These are phyloP conservation scores for Halenospora varia DNA, from an alignment of 495 filamentous ascomycete species.

Conservation along the genomic window DNA sequence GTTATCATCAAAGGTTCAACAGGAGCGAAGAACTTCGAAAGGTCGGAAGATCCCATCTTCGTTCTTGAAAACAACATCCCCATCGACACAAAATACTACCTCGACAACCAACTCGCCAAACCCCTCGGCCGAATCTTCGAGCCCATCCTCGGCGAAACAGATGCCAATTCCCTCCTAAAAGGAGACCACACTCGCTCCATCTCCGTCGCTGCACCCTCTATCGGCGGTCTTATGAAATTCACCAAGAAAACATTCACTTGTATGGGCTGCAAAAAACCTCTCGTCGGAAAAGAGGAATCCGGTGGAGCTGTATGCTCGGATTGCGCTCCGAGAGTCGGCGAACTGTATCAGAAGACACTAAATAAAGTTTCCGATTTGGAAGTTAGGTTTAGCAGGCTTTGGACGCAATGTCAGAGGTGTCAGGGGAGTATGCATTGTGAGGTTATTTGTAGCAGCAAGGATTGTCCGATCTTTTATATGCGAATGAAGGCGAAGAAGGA, in stretches of 20 bases:
- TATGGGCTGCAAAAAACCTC: conserved; percentile 97
- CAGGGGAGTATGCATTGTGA: conserved; percentile 97
- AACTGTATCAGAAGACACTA: conserved; percentile 90
- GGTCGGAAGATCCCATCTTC: conserved; percentile 92
- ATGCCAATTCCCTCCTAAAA: conserved; percentile 72
- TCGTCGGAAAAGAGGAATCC: conserved; percentile 71
- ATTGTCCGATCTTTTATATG: conserved; percentile 99
- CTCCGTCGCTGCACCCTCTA: conserved; percentile 79
- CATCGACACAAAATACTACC: conserved; percentile 98
- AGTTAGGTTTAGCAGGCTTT: conserved; percentile 85
- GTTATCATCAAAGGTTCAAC: conserved; percentile 92
- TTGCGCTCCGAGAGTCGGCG: conserved; percentile 78
- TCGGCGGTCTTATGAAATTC: conserved; percentile 97
- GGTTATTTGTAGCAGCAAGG: conserved; percentile 92
- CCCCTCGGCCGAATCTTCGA: conserved; percentile 95
- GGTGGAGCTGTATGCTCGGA: conserved; percentile 84
- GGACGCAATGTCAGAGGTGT: conserved; percentile 98
- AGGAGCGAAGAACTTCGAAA: conserved; percentile 89
- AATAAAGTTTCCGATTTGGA: conserved; percentile 86
- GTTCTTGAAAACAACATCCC: conserved; percentile 97
- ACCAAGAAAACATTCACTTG: conserved; percentile 96
- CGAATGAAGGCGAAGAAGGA: conserved; percentile 99
- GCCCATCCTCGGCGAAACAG: conserved; percentile 89
- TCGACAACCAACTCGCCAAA: conserved; percentile 96
- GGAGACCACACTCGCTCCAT: conserved; percentile 93